Evolutionary conservation across 257 asterid species (phyloP).

Genomic region (Solanum acaule): DNA sequence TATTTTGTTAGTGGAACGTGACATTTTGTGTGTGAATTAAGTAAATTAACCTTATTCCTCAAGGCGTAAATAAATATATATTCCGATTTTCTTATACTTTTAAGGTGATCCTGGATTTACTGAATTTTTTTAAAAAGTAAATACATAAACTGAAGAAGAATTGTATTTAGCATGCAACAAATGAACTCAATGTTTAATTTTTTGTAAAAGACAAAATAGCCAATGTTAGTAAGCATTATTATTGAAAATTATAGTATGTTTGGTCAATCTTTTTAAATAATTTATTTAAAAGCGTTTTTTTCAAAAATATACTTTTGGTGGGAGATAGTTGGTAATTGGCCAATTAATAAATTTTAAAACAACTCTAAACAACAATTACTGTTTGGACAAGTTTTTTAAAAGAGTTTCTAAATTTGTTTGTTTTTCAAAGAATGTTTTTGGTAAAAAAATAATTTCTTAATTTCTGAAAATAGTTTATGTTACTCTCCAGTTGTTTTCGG

Average conservation of each 20-base stretch:
- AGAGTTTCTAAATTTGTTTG: too few species aligned
- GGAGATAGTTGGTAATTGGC: background rate
- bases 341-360: too few species aligned
- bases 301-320: background rate
- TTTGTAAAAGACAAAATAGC: background rate
- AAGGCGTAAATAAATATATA: background rate
- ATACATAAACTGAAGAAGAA: background rate
- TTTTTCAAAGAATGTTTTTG: background rate
- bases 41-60: background rate
- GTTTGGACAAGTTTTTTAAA: background rate
- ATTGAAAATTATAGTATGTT: background rate
- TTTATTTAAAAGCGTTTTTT: too few species aligned
- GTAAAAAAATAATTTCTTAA: background rate
- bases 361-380: too few species aligned
- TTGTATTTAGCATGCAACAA: background rate
- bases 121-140: background rate
- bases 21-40: background rate
- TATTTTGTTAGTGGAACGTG: background rate
- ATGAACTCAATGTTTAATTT: background rate
- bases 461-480: too few species aligned
- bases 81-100: background rate
- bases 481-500: background rate
- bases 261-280: too few species aligned
- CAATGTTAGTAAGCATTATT: background rate
- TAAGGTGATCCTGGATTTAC: background rate